Base-by-base conservation (phyloP, 768 basidiomycete species). In the Kwoniella heveanensis region DNA sequence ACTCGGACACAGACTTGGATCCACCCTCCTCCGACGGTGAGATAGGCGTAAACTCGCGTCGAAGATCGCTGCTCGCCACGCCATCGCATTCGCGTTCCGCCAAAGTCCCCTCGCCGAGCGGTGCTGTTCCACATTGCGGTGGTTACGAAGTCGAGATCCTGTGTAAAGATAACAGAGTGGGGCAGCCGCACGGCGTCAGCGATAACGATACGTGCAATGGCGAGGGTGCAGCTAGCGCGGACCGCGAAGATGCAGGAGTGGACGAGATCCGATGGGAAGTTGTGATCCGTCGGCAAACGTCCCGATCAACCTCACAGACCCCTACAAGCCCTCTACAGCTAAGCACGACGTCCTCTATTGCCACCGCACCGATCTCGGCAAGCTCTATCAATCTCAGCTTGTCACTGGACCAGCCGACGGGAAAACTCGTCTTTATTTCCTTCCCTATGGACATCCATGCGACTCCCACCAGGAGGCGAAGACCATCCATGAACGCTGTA, bases 241-340 rank as follows among this genome's bases (percentile, higher is more conserved):
- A 32, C 32, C 5, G 17, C 12, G 54, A 44, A 8, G 37, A 27
- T 8, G 37, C 29, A 2, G 56, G 29, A 47, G 50, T 53, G 13
- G 66, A 62, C 27, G 70, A 77, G 57, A 90, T 86, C 24, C 90
- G 88, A 66, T 87, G 88, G 13, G 86, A 86, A 63, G 82, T 80
- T 5, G 86, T 92, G 37, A 70, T 78, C 17, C 61, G 71, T 10
- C 32, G 46, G 8, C 24, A 32, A 29, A 9, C 37, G 8, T 24
- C 29, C 25, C 8, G 32, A 36, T 57, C 25, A 12, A 17, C 44
- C 1, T 52, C 19, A 7, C 48, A 9, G 1, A 24, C 22, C 26
- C n/a, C 64, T 9, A 30, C 50, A 5, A 64, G 57, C 27, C 69
- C 68, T 7, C 39, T 69, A 13, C 63, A 63, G 17, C 37, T 74